Evolutionary conservation across 2,329 filamentous ascomycete genomes (phyloP).

Genomic region (Alternaria angustiovoidea): DNA sequence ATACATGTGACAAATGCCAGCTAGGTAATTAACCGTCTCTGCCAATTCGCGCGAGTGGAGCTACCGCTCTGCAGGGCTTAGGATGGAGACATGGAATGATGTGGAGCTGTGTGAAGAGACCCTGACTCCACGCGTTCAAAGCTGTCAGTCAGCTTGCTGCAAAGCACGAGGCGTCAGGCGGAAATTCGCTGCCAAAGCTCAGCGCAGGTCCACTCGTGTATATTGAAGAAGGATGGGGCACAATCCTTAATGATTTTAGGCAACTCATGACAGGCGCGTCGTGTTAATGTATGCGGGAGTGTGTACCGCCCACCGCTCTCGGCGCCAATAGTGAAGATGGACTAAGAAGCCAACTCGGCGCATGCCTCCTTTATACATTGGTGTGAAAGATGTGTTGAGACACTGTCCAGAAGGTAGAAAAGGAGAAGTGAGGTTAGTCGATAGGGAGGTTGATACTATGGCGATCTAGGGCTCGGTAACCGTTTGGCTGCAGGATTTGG

Average conservation of each 20-base stretch:
- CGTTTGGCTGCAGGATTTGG: constrained; percentile 1
- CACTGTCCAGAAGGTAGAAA: neutral
- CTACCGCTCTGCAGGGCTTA: constrained; percentile 4
- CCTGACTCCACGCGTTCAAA: constrained; percentile 6
- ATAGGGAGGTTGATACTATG: neutral
- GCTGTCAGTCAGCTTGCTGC: neutral
- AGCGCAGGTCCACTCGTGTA: neutral
- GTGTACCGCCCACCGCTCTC: constrained; percentile 2
- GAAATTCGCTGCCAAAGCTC: constrained; percentile 1
- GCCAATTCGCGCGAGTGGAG: constrained; percentile 13
- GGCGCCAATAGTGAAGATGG: constrained; percentile 2
- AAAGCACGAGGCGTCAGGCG: neutral
- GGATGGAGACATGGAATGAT: constrained; percentile 1
- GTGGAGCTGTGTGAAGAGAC: constrained; percentile 5
- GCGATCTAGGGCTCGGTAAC: constrained; percentile 5
- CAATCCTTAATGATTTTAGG: neutral
- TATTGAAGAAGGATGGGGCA: neutral
- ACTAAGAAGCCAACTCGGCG: neutral
- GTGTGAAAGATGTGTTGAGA: neutral
- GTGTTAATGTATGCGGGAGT: neutral
- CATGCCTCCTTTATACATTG: neutral
- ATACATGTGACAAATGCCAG: constrained; percentile 14
- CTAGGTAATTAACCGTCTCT: constrained; percentile 18
- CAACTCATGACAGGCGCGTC: neutral
- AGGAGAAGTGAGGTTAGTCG: neutral